These are phyloP conservation scores for Mucor saturninus DNA, from an alignment of 371 early-diverging fungal species.

Conservation along the genomic window DNA sequence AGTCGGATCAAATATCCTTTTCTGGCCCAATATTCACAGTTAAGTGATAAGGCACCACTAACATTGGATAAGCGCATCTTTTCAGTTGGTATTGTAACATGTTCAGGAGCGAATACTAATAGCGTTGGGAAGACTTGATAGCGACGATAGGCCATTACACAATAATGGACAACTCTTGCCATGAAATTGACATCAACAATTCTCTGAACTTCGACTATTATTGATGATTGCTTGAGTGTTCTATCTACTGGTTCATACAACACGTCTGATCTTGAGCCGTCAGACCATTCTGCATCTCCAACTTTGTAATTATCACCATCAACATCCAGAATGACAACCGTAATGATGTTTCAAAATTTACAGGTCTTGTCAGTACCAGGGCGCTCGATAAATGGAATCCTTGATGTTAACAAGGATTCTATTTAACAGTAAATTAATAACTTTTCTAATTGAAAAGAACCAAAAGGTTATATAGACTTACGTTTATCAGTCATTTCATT, in stretches of 20 bases:
- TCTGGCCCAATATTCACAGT: constrained; percentile 22
- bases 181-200: constrained; percentile 19
- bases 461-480: constrained; percentile 4
- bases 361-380: constrained; percentile 22
- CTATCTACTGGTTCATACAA: constrained; percentile 16
- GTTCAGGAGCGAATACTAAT: constrained; percentile 13
- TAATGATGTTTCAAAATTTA: constrained; percentile 20
- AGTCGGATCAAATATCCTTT: constrained; percentile 12
- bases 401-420: constrained; percentile 16
- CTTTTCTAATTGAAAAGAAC: constrained; percentile 5
- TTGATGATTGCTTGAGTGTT: constrained; percentile 15
- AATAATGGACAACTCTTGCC: constrained; percentile 11
- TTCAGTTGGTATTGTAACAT: constrained; percentile 15
- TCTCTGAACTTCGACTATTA: constrained; percentile 19
- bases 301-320: constrained; percentile 17
- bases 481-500: no score
- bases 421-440: constrained; percentile 13
- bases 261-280: constrained; percentile 18
- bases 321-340: constrained; percentile 14
- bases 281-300: constrained; percentile 21
- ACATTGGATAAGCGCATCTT: constrained; percentile 16
- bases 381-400: constrained; percentile 16
- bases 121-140: constrained; percentile 19
- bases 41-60: constrained; percentile 19
- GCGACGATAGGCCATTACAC: constrained; percentile 23